Percentiles rank a stretch among this genome's conserved stretches.
Conservation (phyloP, 1,139 yeast genomes). For the Candida tetrigidarum region DNA sequence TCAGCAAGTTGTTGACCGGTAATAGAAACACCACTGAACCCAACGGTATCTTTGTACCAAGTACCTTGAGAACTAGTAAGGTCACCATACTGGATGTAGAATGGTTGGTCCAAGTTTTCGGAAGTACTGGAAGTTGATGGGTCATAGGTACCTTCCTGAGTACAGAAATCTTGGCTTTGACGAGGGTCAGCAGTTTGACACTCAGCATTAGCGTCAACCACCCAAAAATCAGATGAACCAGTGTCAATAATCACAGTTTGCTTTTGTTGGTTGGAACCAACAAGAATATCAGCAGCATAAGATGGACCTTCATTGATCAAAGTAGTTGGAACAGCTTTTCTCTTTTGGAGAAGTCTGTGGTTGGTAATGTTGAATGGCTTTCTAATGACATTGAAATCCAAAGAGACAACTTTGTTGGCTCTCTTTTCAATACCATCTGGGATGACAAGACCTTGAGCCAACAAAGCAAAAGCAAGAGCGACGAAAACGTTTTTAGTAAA, state of each 20-base stretch:
- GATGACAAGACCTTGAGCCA: constrained; percentile 16
- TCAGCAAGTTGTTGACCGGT: constrained; percentile 20
- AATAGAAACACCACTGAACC: constrained; percentile 16
- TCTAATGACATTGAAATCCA: constrained; percentile 10
- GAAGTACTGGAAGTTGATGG: constrained; percentile 11
- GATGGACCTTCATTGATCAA: constrained; percentile 13
- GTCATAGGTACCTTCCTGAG: constrained; percentile 11
- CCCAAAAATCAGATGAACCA: constrained; percentile 42
- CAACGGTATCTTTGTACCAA: constrained; percentile 54
- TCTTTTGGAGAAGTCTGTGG: constrained; percentile 46
- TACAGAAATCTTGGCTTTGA: constrained; percentile 3
- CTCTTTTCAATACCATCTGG: constrained; percentile 11
- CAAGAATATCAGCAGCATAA: constrained; percentile 13
- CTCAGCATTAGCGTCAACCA: constrained; percentile 22
- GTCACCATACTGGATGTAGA: constrained; percentile 17
- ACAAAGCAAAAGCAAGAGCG: constrained; percentile 14
- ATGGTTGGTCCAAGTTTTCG: constrained; percentile 12
- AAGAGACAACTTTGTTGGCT: constrained; percentile 8
- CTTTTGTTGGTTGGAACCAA: constrained; percentile 18
- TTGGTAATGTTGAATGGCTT: constrained; percentile 11
- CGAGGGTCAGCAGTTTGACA: constrained; percentile 17
- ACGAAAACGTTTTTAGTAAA: constrained; percentile 17
- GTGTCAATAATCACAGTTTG: constrained; percentile 23
- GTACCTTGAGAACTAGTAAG: constrained; percentile 43
- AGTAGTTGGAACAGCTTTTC: constrained; percentile 6